A percentile compares a stretch with the other conserved stretches of the same genome.
Evolutionary conservation across 768 basidiomycete species (phyloP).

Genomic region (Macrolepiota fuliginosa): DNA sequence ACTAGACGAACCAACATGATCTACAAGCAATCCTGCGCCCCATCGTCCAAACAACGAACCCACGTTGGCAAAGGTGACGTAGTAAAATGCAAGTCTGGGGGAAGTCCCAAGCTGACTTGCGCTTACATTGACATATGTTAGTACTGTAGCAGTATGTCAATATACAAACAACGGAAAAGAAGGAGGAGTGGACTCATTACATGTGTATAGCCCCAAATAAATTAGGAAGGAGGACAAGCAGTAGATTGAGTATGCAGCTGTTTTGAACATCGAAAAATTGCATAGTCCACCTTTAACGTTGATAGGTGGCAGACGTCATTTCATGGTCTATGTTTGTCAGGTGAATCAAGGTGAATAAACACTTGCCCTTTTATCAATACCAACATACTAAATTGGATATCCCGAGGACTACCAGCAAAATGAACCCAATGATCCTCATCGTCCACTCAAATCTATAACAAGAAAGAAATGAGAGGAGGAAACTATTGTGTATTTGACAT

Average conservation of each 20-base stretch:
- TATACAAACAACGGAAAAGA: neutral
- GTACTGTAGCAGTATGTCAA: constrained; percentile 41
- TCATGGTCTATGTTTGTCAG: constrained; percentile 32
- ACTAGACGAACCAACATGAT: constrained; percentile 44
- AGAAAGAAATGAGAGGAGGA: neutral
- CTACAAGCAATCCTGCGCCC: constrained; percentile 48
- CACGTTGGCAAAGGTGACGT: constrained; percentile 67
- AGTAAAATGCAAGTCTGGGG: constrained; percentile 54
- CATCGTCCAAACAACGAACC: constrained; percentile 63
- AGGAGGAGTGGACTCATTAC: constrained; percentile 32
- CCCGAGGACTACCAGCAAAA: constrained; percentile 49
- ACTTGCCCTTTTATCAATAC: neutral
- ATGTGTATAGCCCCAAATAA: constrained; percentile 71
- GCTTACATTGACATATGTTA: constrained; percentile 66
- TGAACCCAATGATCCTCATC: constrained; percentile 66
- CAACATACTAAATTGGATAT: constrained; percentile 39
- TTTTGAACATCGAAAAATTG: constrained; percentile 51
- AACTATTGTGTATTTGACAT: constrained; percentile 7
- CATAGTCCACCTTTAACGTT: constrained; percentile 58
- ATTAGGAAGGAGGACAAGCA: constrained; percentile 51
- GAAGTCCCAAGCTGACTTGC: constrained; percentile 49
- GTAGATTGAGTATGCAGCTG: constrained; percentile 52
- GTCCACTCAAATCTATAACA: constrained; percentile 68
- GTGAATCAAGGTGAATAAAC: too few relatives aligned
- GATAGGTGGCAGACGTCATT: constrained; percentile 53